Conservation (phyloP, 257 asterid genomes). For the Nicotiana otophora region DNA sequence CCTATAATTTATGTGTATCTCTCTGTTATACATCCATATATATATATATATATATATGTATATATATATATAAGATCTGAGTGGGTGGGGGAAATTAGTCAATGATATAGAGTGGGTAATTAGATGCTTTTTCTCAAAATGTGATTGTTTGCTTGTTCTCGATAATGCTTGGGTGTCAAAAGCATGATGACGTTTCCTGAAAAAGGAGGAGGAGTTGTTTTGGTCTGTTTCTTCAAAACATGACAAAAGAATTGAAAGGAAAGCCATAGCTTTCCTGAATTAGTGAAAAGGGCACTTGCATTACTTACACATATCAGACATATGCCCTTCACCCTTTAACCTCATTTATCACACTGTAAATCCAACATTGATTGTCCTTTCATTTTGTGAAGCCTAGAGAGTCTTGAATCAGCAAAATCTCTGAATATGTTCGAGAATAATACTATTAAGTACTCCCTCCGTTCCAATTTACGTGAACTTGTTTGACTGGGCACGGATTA, state of each 20-base stretch:
- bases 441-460: no score
- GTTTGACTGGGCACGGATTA: no score
- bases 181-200: constrained; percentile 54
- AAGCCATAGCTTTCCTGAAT: neutral
- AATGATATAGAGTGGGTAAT: constrained; percentile 23
- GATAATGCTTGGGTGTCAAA: constrained; percentile 53
- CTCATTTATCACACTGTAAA: neutral
- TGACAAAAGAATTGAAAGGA: neutral
- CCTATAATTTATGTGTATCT: no score
- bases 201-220: constrained; percentile 20
- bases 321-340: neutral
- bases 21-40: no score
- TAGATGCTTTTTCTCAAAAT: constrained; percentile 41
- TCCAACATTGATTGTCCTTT: neutral
- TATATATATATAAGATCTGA: no score
- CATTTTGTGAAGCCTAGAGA: neutral
- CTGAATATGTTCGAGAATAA: no score
- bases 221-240: constrained; percentile 16
- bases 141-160: constrained; percentile 84
- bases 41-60: no score
- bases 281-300: neutral
- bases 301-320: neutral
- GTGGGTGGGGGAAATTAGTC: neutral
- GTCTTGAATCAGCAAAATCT: neutral
- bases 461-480: no score